Evolutionary conservation across 768 basidiomycete species (phyloP), one percentile per base, ranked within the genome.

Genomic region (Trametes cingulata): DNA sequence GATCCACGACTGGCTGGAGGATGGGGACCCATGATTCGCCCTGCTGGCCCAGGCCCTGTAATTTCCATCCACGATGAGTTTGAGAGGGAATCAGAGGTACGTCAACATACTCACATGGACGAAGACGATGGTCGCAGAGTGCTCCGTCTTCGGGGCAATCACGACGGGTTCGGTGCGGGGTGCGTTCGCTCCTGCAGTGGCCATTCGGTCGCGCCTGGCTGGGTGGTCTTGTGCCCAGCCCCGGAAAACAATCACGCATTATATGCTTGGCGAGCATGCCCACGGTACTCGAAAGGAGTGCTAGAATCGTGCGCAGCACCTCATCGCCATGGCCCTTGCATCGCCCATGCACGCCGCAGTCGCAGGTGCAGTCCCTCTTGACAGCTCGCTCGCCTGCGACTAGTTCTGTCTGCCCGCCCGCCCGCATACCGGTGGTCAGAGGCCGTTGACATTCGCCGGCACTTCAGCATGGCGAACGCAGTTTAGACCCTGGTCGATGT

Each of bases 41-140:
- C 6, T 66, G 72, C 54, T 79, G 78, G n/a, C 78, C 77, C 2
- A 79, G 65, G 5, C 77, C 78, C 78, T 79, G 39, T 36, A 47
- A 37, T 22, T 47, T 36, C 37, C 33, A n/a, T 27, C n/a, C 59
- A n/a, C 33, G 20, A n/a, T 6, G 5, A 10, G 24, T 5, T 53
- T 45, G 33, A 25, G 10, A 5, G 29, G 47, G 5, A 2, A 22
- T 15, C 27, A 27, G 1, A 36, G 15, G 3, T 5, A 24, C 19
- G 8, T 17, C 6, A 29, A 7, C n/a, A 22, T 10, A 62, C 68
- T 22, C 62, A 70, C 72, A 56, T 74, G 73, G 24, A 71, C 51
- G 43, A 74, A 74, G 36, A 74, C 64, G 39, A 74, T 66, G 10
- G 72, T 72, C 4, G 66, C 72, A 19, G 60, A 36, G 37, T 65